Percentiles rank a stretch among this genome's conserved stretches.
These are phyloP conservation scores for Solanum okadae DNA, from an alignment of 257 asterid genomes.

Conservation along the genomic window DNA sequence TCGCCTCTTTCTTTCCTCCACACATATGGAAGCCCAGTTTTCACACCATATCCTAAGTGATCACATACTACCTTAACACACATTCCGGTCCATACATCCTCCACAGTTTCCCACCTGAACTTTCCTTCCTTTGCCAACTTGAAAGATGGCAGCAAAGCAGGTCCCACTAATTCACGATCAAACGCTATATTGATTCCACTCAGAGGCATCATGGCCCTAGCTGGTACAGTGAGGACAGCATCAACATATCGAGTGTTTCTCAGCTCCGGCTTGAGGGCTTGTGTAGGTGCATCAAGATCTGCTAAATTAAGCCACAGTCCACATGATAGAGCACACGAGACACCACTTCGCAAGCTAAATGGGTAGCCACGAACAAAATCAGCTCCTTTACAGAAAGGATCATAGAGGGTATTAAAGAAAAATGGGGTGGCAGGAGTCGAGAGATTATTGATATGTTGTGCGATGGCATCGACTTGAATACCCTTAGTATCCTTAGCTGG, in stretches of 20 bases:
- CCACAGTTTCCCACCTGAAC: slow-evolving; percentile 86
- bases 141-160: slow-evolving; percentile 74
- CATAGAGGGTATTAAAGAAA: slow-evolving; percentile 85
- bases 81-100: slow-evolving; percentile 89
- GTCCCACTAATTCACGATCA: slow-evolving; percentile 68
- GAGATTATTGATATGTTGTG: slow-evolving; percentile 73
- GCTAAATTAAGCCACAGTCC: slow-evolving; percentile 94
- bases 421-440: slow-evolving; percentile 84
- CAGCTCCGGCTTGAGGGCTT: slow-evolving; percentile 56
- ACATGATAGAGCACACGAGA: slow-evolving; percentile 73
- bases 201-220: slow-evolving; percentile 57
- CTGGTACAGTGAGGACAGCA: slow-evolving; percentile 80
- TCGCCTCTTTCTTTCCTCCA: slow-evolving; percentile 81
- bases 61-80: slow-evolving; percentile 82
- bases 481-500: slow-evolving; percentile 63
- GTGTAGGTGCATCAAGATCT: slow-evolving; percentile 88
- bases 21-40: slow-evolving; percentile 85
- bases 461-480: slow-evolving; percentile 28
- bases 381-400: slow-evolving; percentile 66
- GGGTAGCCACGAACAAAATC: slow-evolving; percentile 97
- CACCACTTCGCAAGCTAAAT: slow-evolving; percentile 82
- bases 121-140: slow-evolving; percentile 73
- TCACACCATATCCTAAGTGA: slow-evolving; percentile 71
- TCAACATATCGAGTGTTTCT: slow-evolving; percentile 71
- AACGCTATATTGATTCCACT: slow-evolving; percentile 79